Conservation (phyloP, 148 eudicot species). For the Linanthus parryae region DNA sequence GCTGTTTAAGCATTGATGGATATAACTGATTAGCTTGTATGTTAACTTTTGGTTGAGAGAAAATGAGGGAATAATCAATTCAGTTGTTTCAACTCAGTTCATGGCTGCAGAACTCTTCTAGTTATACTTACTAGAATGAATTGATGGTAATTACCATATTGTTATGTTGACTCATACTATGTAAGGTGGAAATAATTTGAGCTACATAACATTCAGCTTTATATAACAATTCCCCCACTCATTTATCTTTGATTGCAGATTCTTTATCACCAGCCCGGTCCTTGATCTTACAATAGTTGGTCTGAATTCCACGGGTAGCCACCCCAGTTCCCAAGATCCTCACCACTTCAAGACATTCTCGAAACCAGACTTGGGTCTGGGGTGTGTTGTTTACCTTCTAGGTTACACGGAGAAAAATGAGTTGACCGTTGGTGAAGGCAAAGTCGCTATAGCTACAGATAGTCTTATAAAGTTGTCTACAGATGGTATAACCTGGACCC, state of each 20-base stretch:
- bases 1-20: no score
- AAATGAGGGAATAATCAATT: no score
- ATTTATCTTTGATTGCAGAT: slow-evolving; percentile 39
- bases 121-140: no score
- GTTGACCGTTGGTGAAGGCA: slow-evolving; percentile 72
- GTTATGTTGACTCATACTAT: no score
- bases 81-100: no score
- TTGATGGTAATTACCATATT: no score
- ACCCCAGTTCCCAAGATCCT: slow-evolving; percentile 47
- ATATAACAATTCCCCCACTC: not conserved
- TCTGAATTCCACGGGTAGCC: slow-evolving; percentile 63
- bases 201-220: not conserved
- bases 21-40: no score
- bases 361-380: slow-evolving; percentile 66
- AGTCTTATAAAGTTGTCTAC: slow-evolving; percentile 83
- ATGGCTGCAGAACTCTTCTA: no score
- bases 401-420: slow-evolving; percentile 61
- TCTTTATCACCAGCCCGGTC: slow-evolving; percentile 85
- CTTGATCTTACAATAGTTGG: slow-evolving; percentile 91
- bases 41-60: no score
- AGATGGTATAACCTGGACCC: slow-evolving; percentile 67
- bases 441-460: slow-evolving; percentile 88
- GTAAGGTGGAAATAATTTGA: no score
- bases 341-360: slow-evolving; percentile 67
- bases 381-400: slow-evolving; percentile 58